Conservation (phyloP, 2,329 filamentous ascomycete species). For the Epichloe glyceriae region DNA sequence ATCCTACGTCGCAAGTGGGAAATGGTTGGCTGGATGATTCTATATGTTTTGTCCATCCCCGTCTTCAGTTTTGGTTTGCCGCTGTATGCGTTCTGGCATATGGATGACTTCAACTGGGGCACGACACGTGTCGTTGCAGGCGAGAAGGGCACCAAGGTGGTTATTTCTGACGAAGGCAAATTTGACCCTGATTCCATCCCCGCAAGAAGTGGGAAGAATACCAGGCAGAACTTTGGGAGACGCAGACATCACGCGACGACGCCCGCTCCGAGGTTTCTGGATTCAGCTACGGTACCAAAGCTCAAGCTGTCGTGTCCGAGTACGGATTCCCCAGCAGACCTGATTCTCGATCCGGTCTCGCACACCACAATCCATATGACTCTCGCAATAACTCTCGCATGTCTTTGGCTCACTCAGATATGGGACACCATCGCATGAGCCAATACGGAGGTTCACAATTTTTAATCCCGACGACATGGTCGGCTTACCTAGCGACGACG, state of each 20-base stretch:
- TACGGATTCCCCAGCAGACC: conserved; percentile 53
- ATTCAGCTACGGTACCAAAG: conserved; percentile 86
- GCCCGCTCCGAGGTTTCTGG: conserved; percentile 80
- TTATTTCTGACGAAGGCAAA: conserved; percentile 94
- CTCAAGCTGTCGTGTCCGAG: conserved; percentile 50
- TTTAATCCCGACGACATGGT: conserved; percentile 54
- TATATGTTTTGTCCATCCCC: conserved; percentile 84
- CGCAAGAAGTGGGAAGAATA: conserved; percentile 99
- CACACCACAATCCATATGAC: conserved; percentile 40
- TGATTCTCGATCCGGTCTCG: conserved; percentile 38
- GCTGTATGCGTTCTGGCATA: conserved; percentile 95
- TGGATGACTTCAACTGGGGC: conserved; percentile 99
- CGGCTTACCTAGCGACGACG: conserved; percentile 75
- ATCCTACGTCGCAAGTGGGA: conserved; percentile 96
- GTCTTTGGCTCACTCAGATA: conserved; percentile 68
- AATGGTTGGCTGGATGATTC: conserved; percentile 98
- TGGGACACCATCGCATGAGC: conserved; percentile 44
- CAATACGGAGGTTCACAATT: conserved; percentile 48
- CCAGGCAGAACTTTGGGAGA: conserved; percentile 94
- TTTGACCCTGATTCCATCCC: conserved; percentile 84
- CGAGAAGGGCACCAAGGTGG: conserved; percentile 81
- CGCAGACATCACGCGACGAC: conserved; percentile 73
- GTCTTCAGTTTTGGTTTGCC: conserved; percentile 86
- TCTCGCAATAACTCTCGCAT: conserved; percentile 47
- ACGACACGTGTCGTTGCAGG: conserved; percentile 96